Conservation (phyloP, 352 stramenopile genomes). For the Peronospora destructor region DNA sequence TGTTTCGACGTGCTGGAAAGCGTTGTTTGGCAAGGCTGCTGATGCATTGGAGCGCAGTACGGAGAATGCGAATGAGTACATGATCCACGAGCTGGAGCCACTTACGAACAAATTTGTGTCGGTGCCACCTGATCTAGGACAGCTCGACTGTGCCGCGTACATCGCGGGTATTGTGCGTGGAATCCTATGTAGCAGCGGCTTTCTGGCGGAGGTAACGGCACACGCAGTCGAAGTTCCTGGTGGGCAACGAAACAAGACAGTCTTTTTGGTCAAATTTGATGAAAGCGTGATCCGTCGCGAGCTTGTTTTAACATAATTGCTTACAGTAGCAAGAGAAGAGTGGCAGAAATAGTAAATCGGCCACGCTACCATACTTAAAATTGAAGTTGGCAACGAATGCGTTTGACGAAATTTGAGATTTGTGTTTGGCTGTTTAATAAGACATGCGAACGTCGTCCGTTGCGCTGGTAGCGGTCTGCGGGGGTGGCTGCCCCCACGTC, state of each 20-base stretch:
- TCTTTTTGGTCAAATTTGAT: slow-evolving; percentile 86
- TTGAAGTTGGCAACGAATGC: slow-evolving; percentile 1
- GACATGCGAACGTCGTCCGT: slow-evolving; percentile 52
- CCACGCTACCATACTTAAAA: slow-evolving; percentile 19
- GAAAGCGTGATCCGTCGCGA: slow-evolving; percentile 77
- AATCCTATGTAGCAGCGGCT: slow-evolving; percentile 77
- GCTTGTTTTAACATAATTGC: slow-evolving; percentile 45
- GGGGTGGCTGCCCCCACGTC: slow-evolving; percentile 50
- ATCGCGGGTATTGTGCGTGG: slow-evolving; percentile 92
- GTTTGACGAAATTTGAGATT: background rate
- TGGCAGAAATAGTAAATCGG: slow-evolving; percentile 35
- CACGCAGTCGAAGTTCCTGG: slow-evolving; percentile 62
- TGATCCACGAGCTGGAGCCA: slow-evolving; percentile 93
- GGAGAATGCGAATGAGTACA: slow-evolving; percentile 98
- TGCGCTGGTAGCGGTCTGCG: slow-evolving; percentile 4
- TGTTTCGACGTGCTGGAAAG: slow-evolving; percentile 92
- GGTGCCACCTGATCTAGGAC: slow-evolving; percentile 90
- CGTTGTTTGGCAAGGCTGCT: slow-evolving; percentile 93
- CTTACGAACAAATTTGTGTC: slow-evolving; percentile 96
- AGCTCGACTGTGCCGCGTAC: slow-evolving; percentile 95
- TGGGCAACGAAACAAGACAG: slow-evolving; percentile 67
- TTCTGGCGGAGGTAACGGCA: slow-evolving; percentile 73
- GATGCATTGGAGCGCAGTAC: slow-evolving; percentile 95
- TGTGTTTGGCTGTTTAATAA: slow-evolving; percentile 11
- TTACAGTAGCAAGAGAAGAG: background rate